phyloP scores from a whole-genome alignment of 2,329 filamentous ascomycete genomes.

The Colletotrichum horii region DNA sequence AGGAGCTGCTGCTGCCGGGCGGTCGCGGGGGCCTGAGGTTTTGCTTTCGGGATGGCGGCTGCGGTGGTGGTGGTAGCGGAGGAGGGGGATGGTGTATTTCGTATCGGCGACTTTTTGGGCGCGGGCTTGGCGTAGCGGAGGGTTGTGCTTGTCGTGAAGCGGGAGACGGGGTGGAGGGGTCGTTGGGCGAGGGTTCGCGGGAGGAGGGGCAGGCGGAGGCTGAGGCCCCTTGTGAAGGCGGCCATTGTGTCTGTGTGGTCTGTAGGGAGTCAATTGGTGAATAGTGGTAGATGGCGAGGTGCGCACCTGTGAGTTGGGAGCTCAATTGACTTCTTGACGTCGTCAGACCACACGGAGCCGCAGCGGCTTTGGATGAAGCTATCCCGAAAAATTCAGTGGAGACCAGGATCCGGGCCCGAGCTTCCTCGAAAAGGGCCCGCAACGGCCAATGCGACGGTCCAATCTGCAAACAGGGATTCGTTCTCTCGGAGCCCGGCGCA shows the following conservation, averaged over 20 bases:
- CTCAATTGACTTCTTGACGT: not conserved
- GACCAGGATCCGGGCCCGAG: not conserved
- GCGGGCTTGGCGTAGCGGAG: not conserved
- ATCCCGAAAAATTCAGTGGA: slow-evolving; percentile 23
- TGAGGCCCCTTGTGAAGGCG: slow-evolving; percentile 10
- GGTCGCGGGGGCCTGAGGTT: not conserved
- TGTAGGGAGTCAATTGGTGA: not conserved
- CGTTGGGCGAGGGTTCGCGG: not conserved
- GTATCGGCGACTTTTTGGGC: not conserved
- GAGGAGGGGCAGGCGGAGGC: slow-evolving; percentile 8
- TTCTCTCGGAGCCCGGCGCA: slow-evolving; percentile 11
- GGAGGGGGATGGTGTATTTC: not conserved
- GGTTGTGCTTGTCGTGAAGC: slow-evolving; percentile 4
- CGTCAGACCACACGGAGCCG: not conserved
- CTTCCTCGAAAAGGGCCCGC: not conserved
- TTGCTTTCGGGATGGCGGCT: not conserved
- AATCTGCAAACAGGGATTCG: not conserved
- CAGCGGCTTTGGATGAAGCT: slow-evolving; percentile 10
- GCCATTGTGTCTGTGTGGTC: not conserved
- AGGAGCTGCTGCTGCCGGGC: not conserved
- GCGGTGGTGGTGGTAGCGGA: not conserved
- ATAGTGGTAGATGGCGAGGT: fast-evolving
- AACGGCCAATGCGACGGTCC: not conserved
- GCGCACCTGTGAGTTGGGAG: not conserved
- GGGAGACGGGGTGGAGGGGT: not conserved